These are phyloP conservation scores for Colletotrichum incanum DNA, from an alignment of 2,329 filamentous ascomycete genomes.

Conservation along the genomic window DNA sequence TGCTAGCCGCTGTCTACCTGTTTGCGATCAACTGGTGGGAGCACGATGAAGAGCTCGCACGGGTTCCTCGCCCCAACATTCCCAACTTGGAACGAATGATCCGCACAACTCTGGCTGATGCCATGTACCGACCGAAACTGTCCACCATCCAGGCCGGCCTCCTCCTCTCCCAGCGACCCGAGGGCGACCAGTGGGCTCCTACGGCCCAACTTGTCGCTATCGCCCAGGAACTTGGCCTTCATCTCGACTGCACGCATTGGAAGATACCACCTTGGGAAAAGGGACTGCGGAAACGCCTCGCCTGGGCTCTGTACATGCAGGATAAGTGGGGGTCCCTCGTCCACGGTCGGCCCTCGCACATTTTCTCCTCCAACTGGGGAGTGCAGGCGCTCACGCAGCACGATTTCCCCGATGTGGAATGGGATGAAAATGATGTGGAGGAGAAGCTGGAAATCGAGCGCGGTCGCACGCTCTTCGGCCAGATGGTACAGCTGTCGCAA, in stretches of 20 bases:
- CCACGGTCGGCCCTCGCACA: slow-evolving; percentile 87
- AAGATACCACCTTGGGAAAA: slow-evolving; percentile 92
- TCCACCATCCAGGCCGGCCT: slow-evolving; percentile 85
- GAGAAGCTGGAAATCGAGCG: slow-evolving; percentile 77
- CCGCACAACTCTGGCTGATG: slow-evolving; percentile 79
- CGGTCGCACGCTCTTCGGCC: slow-evolving; percentile 79
- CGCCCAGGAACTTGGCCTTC: slow-evolving; percentile 88
- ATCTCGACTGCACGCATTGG: slow-evolving; percentile 90
- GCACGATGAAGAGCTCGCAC: slow-evolving; percentile 76
- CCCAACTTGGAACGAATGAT: slow-evolving; percentile 81
- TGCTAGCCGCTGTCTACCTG: slow-evolving; percentile 87
- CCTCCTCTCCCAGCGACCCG: slow-evolving; percentile 81
- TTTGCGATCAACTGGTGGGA: slow-evolving; percentile 93
- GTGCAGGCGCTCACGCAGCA: slow-evolving; percentile 76
- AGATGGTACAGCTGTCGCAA: slow-evolving; percentile 82
- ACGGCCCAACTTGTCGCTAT: slow-evolving; percentile 91
- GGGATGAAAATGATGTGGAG: slow-evolving; percentile 73
- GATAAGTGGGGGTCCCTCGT: slow-evolving; percentile 92
- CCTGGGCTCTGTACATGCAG: slow-evolving; percentile 95
- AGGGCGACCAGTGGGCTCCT: slow-evolving; percentile 85
- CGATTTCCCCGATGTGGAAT: slow-evolving; percentile 82
- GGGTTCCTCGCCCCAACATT: slow-evolving; percentile 79
- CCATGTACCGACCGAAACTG: slow-evolving; percentile 86
- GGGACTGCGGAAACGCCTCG: slow-evolving; percentile 85
- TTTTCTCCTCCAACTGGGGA: slow-evolving; percentile 80